Evolutionary conservation across 2,329 filamentous ascomycete genomes (phyloP), one percentile per base, ranked within the genome.

Genomic region (Penicillium sp.): DNA sequence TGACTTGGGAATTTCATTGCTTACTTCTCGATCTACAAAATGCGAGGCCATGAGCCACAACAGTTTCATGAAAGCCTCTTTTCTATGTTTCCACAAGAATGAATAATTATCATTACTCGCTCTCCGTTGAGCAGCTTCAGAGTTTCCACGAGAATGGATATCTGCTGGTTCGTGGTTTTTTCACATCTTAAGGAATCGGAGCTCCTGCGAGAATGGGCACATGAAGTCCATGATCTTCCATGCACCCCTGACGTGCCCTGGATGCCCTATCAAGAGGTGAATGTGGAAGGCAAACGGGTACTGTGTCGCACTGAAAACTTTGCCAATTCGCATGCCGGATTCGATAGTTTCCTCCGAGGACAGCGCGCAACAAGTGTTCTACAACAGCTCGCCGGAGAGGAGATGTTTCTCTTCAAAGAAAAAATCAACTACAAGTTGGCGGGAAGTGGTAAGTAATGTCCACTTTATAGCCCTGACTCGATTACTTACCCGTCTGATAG

Each of bases 381-480:
- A 2, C 50, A 64, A 22, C 70, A 74, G 49, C 49, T 76, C 16
- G 70, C 72, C 0, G 60, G 69, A 1, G 72, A 75, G 48, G 67
- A 73, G 6, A 76, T 77, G 73, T 54, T 75, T 17, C 66, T 77
- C 1, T 77, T 77, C 66, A 77, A 77, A 41, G 74, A 77, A 53
- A 77, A 77, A 61, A 76, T 77, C 50, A 76, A 76, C 56, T 76
- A 77, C 60, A 75, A 77, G 56, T 64, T 75, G 7, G 66, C 73
- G 2, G 73, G 70, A n/a, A 74, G 73, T 54, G 74, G 73, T 67
- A 46, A 48, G 56, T n/a, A 12, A 4, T 10, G 12, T 36, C 8
- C 14, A 7, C 3, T 26, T 31, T 16, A 26, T 22, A 26, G 17
- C 2, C 4, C 16, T 33, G 7, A 28, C 12, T 63, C 36, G 14